Base-by-base conservation (phyloP, 495 filamentous ascomycete genomes). In the Amorphotheca resinae region DNA sequence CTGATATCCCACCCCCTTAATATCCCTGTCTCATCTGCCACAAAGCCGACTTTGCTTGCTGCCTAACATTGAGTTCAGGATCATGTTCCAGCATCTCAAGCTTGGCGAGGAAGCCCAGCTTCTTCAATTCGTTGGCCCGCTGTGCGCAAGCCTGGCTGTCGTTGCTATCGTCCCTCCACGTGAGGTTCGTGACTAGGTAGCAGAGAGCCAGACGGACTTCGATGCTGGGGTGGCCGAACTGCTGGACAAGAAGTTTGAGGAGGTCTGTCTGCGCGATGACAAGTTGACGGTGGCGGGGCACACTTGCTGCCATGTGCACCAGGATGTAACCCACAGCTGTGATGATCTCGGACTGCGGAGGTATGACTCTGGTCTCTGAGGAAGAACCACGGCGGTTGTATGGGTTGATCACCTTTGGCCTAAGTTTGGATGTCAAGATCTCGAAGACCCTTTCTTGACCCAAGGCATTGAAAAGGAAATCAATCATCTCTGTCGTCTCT, bases 131-230 rank as follows among this genome's bases (percentile, higher is more conserved):
- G 11, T 55, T 49, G 2, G 79, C 80, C 18, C 91, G 73, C 47
- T 76, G 65, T 33, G 69, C 65, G 46, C 80, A 80, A 4, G 67
- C 71, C 17, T 61, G 60, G 2, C 58, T 59, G 49, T 94, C 87
- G 22, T 57, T 68, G 2, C 70, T 61, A 44, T 88, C 78, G 45
- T 96, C 89, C 33, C 76, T 64, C 66, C 79, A 93, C 0, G 78
- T 79, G 33, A 98, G 67, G 50, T 95, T 95, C 50, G 76, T 84
- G 14, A 88, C 71, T 20, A 91, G 64, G 74, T 85, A 88, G 30
- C 80, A 81, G 44, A 87, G 76, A 32, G 79, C 80, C 17, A 68
- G 66, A 12, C 89, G 76, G 3, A 98, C 77, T 5, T 79, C 71
- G 4, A 70, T 73, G 46, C 79, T 68, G 26, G 71, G 67, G 59